Base-by-base conservation (phyloP, 352 stramenopile genomes). In the Phytopythium mirpurense region DNA sequence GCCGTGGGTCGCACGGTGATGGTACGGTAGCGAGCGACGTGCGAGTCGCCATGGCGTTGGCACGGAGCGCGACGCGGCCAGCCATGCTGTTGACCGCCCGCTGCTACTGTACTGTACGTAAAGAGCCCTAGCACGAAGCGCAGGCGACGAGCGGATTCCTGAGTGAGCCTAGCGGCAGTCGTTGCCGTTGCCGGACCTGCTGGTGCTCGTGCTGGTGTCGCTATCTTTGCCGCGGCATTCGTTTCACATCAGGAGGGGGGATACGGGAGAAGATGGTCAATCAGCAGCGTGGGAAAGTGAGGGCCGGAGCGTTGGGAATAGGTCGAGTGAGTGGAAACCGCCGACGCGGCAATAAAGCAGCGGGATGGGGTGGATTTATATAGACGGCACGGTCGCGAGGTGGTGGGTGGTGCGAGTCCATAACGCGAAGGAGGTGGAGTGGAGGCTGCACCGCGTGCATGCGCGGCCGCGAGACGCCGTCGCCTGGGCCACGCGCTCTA, bases 361-460 rank as follows among this genome's bases (percentile, higher is more conserved):
- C n/a, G n/a, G n/a, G n/a, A n/a, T n/a, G n/a, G n/a, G n/a, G n/a
- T n/a, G n/a, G n/a, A n/a, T n/a, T n/a, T n/a, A n/a, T n/a, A 36
- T 36, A 36, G 32, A 36, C 32, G 32, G 32, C 32, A n/a, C n/a
- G n/a, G n/a, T n/a, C n/a, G n/a, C n/a, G n/a, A n/a, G n/a, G n/a
- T n/a, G n/a, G n/a, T n/a, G n/a, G n/a, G n/a, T n/a, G n/a, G n/a
- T n/a, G n/a, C n/a, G n/a, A n/a, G n/a, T n/a, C n/a, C n/a, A n/a
- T n/a, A n/a, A n/a, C n/a, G n/a, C n/a, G 38, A 11, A 7, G 8
- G 12, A 43, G 10, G 19, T 14, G 3, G 19, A 12, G 19, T 16
- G 37, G 19, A 49, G 44, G 19, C 15, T 51, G 45, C 45, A 41
- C 24, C 45, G 27, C 10, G 27, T 27, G 10, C 45, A 51, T 51